These are phyloP conservation scores for Claviceps monticola DNA, from an alignment of 2,329 filamentous ascomycete species.

Conservation along the genomic window DNA sequence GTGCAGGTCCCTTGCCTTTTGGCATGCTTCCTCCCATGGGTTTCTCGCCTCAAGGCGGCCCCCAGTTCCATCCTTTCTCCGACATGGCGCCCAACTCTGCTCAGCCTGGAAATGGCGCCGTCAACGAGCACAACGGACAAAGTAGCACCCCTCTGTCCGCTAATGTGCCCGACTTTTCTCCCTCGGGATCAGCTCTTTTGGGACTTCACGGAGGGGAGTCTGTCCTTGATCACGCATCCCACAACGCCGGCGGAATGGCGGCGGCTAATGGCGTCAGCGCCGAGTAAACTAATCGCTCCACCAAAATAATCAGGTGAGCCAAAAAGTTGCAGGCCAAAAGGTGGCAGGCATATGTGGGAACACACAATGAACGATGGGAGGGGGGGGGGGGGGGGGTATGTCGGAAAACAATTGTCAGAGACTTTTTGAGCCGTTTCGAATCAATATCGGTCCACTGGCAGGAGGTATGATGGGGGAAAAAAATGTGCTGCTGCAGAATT, in stretches of 20 bases:
- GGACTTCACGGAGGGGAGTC: not conserved
- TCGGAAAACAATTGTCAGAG: not conserved
- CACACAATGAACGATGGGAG: not conserved
- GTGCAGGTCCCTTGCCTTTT: slow-evolving; percentile 18
- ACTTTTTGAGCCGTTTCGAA: not conserved
- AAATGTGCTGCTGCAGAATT: not conserved
- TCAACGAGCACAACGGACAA: slow-evolving; percentile 10
- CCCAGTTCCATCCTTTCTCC: slow-evolving; percentile 17
- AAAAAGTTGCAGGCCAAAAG: not conserved
- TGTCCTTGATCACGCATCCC: not conserved
- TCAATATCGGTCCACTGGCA: not conserved
- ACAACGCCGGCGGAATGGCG: slow-evolving; percentile 6
- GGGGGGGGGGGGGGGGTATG: too few species aligned
- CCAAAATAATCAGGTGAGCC: not conserved
- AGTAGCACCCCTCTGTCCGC: slow-evolving; percentile 22
- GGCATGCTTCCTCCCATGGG: slow-evolving; percentile 15
- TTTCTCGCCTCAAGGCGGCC: slow-evolving; percentile 15
- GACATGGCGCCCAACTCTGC: slow-evolving; percentile 19
- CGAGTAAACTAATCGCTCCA: not conserved
- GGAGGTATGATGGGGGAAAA: not conserved
- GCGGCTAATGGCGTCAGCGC: slow-evolving; percentile 4
- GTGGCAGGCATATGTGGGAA: not conserved
- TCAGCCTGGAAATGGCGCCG: slow-evolving; percentile 21
- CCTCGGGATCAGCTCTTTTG: slow-evolving; percentile 12
- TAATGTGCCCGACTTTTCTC: slow-evolving; percentile 26